Base-by-base conservation (phyloP, 306 rosid species). In the Gastrolobium bilobum region DNA sequence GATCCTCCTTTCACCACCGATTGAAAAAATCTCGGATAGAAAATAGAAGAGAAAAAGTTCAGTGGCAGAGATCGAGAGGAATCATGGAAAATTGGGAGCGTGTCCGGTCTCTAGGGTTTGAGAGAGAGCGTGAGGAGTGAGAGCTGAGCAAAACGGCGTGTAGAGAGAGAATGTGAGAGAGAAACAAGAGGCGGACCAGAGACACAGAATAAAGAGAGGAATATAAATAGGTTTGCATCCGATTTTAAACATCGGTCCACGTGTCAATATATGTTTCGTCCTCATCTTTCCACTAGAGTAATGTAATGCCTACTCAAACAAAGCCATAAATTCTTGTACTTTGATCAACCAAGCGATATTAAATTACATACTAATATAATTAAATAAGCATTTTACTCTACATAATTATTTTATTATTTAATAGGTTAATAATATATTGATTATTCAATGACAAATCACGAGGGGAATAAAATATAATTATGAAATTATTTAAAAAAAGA, bases 171-270 rank as follows among this genome's bases (percentile, higher is more conserved):
- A 33, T 64, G 68, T 59, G 72, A 46, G 73, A 76, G 30, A 81
- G 30, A 31, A 70, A 63, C 5, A 30, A 69, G 88, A 61, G 58
- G 86, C 89, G 94, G 98, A 89, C 86, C 67, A 80, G 88, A 87
- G 78, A 74, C 4, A 59, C 31, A 76, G 91, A 90, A 88, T 94
- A 89, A 83, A 95, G 92, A 81, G 86, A 77, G 89, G 97, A 92
- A 95, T 92, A 95, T 95, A 95, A 95, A 95, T 95, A 95, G 97
- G 99, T 95, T 95, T 95, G 98, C 97, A 92, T 92, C 97, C 95
- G 91, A 87, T 89, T 87, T 88, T 75, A 77, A 67, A 51, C 77
- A 65, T 67, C 59, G 57, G 44, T 47, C 83, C 93, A 92, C 97
- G 92, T 90, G 98, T 81, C 95, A 61, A 71, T 47, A 88, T 86